Conservation (phyloP, 2,329 filamentous ascomycete species). For the Aspergillus sp. region DNA sequence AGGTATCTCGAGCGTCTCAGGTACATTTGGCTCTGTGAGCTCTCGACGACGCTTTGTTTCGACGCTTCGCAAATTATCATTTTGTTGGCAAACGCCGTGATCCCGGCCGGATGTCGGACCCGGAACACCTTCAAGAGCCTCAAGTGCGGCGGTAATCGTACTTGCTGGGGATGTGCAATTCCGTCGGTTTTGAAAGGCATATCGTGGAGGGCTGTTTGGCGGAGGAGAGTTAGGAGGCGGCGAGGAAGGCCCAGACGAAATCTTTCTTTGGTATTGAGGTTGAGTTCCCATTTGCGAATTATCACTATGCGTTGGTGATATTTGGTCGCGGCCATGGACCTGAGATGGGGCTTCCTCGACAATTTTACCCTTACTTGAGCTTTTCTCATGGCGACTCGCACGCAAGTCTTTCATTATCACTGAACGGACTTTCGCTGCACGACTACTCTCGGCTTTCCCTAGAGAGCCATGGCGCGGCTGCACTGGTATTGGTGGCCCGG, state of each 20-base stretch:
- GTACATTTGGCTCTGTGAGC: constrained; percentile 15
- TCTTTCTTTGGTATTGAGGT: constrained; percentile 14
- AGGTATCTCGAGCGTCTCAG: constrained; percentile 30
- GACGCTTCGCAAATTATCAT: constrained; percentile 24
- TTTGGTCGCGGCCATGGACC: neutral
- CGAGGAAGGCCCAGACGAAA: constrained; percentile 25
- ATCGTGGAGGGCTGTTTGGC: constrained; percentile 21
- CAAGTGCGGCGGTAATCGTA: neutral
- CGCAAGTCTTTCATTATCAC: constrained; percentile 30
- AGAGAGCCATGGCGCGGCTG: constrained; percentile 8
- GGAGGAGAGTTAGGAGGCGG: constrained; percentile 28
- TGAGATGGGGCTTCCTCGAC: neutral
- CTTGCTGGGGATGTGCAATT: constrained; percentile 19
- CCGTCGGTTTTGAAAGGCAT: constrained; percentile 15
- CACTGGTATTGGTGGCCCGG: constrained; percentile 4
- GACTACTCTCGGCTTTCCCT: constrained; percentile 18
- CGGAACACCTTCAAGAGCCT: constrained; percentile 13
- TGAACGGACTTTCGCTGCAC: constrained; percentile 28
- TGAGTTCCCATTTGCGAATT: constrained; percentile 15
- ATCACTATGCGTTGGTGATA: neutral
- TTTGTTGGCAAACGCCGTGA: constrained; percentile 22
- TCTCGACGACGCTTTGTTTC: constrained; percentile 23
- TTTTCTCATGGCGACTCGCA: constrained; percentile 22
- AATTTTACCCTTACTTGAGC: constrained; percentile 1
- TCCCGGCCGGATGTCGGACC: constrained; percentile 13